phyloP scores from a whole-genome alignment of 495 filamentous ascomycete genomes.

The Staphylotrichum tortipilum region DNA sequence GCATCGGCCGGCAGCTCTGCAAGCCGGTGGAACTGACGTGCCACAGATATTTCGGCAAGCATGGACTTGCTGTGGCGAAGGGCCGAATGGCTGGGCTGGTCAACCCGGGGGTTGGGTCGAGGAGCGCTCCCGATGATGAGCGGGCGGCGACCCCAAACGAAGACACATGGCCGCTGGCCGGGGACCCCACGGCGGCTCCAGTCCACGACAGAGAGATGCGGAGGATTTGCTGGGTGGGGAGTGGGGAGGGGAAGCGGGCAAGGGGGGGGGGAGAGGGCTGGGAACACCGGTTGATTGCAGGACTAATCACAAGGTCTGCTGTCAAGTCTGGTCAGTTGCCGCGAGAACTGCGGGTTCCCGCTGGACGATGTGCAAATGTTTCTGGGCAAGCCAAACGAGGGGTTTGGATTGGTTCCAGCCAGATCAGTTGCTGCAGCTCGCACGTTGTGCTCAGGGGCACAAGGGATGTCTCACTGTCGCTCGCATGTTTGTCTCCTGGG shows the following conservation, averaged over 20 bases:
- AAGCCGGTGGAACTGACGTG: neutral
- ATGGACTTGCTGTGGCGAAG: conserved; percentile 4
- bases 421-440: neutral
- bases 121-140: neutral
- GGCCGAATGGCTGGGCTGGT: neutral
- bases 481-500: neutral
- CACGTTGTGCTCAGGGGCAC: conserved; percentile 3
- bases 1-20: neutral
- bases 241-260: too few relatives aligned
- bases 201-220: neutral
- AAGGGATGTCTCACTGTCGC: neutral
- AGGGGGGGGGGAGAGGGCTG: too few relatives aligned
- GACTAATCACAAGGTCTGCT: neutral
- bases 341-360: neutral
- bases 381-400: neutral
- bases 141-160: neutral
- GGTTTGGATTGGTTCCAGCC: neutral
- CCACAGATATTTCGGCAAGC: neutral
- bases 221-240: too few relatives aligned
- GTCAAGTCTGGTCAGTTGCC: conserved; percentile 3
- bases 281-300: neutral
- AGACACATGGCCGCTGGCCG: neutral
- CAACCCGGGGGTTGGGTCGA: neutral
- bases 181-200: too few relatives aligned
- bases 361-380: neutral